Evolutionary conservation across 2,329 filamentous ascomycete species (phyloP), one percentile per base, ranked within the genome.

Genomic region (Exophiala spinifera): DNA sequence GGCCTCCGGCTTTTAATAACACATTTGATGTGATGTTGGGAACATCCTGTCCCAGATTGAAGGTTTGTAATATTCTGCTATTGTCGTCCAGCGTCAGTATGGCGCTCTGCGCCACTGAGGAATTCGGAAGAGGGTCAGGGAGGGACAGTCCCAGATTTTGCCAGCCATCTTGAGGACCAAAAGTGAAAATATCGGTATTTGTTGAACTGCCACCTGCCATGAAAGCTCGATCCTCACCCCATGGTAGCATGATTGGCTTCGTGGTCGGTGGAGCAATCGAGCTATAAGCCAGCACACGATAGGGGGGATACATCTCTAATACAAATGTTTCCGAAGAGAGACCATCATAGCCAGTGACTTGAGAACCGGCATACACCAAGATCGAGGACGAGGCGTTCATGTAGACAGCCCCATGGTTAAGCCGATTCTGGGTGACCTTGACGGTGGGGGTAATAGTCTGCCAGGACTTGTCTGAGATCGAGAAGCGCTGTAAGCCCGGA

Each of bases 1-100:
- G 61, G 14, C 87, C 88, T 37, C 78, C 75, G 10, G 79, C 78
- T 58, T 83, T 80, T 45, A 87, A 70, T 13, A 96, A 70, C 15
- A 89, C 79, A 28, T 86, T 82, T 52, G 87, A 83, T 28, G 81
- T 82, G 40, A 96, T 88, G 5, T 76, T 72, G 66, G 95, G 95
- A 2, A 92, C 91, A 0, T 85, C 83, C 8, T 79, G 76, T 13
- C 79, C 79, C 72, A 91, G 80, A 66, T 96, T 84, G 63, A 94
- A 96, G 10, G 85, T 83, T 63, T 91, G 84, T 15, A 97, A 74
- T 36, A 86, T 83, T 67, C 89, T 91, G 70, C 87, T 91, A 23
- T 81, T 84, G 68, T 96, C 89, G 39, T 83, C 79, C 19, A 87
- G 88, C 11, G 76, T 74, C n/a, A 95, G 72, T 3, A 96, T 65